Conservation (phyloP, 352 stramenopile genomes). For the Albugo laibachii region DNA sequence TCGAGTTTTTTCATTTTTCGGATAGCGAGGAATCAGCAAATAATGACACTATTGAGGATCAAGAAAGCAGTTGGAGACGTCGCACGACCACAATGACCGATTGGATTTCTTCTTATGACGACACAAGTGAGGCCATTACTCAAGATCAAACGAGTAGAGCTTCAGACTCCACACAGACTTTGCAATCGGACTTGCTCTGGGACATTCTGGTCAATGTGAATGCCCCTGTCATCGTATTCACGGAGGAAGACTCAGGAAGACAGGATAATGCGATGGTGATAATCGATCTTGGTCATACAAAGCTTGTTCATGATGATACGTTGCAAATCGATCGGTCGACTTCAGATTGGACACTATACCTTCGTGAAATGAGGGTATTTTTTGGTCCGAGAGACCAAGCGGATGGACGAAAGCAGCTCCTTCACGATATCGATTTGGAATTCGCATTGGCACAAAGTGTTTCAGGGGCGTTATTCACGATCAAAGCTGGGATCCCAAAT, state of each 20-base stretch:
- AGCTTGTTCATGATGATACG: slow-evolving; percentile 25
- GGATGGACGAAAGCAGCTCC: not conserved
- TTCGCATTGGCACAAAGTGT: slow-evolving; percentile 7
- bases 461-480: slow-evolving; percentile 5
- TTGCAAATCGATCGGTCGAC: too few species aligned
- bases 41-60: too few species aligned
- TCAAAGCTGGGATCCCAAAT: slow-evolving; percentile 15
- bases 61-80: slow-evolving; percentile 55
- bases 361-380: too few species aligned
- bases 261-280: slow-evolving; percentile 17
- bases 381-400: too few species aligned
- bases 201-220: slow-evolving; percentile 58
- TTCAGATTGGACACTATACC: too few species aligned
- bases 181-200: slow-evolving; percentile 12
- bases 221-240: slow-evolving; percentile 34
- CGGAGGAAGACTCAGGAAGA: too few species aligned
- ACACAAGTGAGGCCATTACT: slow-evolving; percentile 13
- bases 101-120: slow-evolving; percentile 56
- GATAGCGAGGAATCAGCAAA: slow-evolving; percentile 23
- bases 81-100: slow-evolving; percentile 62
- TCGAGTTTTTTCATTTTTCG: slow-evolving; percentile 47
- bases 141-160: slow-evolving; percentile 1
- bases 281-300: slow-evolving; percentile 47
- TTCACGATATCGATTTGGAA: not conserved
- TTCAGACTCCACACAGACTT: slow-evolving; percentile 4